Conservation (phyloP, 176 grass and related monocot species). For the Pontederia paniculata region DNA sequence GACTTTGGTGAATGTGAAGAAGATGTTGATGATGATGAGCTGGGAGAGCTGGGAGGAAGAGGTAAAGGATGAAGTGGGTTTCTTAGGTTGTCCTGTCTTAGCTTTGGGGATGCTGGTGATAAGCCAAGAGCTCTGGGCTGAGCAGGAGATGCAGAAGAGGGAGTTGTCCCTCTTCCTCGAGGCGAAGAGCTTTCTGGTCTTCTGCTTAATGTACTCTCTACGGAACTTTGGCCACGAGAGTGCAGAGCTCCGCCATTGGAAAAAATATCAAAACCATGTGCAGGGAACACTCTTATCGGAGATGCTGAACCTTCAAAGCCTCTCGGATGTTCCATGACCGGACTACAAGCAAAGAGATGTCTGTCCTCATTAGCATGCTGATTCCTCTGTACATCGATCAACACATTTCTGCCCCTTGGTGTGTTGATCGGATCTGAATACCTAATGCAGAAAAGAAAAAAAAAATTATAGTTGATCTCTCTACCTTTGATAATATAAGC, state of each 20-base stretch:
- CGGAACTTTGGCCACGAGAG: conserved; percentile 30
- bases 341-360: conserved; percentile 31
- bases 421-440: conserved; percentile 15
- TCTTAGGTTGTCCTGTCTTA: conserved; percentile 38
- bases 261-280: conserved; percentile 26
- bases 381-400: conserved; percentile 23
- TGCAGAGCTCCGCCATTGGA: conserved; percentile 29
- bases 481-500: no score
- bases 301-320: conserved; percentile 33
- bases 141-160: conserved; percentile 27
- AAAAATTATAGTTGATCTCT: no score
- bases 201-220: conserved; percentile 45
- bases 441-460: conserved; percentile 2
- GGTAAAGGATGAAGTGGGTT: conserved; percentile 42
- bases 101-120: conserved; percentile 36
- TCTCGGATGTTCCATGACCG: conserved; percentile 35
- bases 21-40: conserved; percentile 1
- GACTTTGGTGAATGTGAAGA: conserved; percentile 39
- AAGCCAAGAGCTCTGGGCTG: conserved; percentile 42
- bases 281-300: conserved; percentile 33
- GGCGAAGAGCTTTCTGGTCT: conserved; percentile 44
- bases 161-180: conserved; percentile 26
- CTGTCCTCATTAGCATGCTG: conserved; percentile 30
- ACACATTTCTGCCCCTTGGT: conserved; percentile 30
- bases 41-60: conserved; percentile 43